phyloP scores from a whole-genome alignment of 2,329 filamentous ascomycete genomes.

The Verticillium tricorpus region DNA sequence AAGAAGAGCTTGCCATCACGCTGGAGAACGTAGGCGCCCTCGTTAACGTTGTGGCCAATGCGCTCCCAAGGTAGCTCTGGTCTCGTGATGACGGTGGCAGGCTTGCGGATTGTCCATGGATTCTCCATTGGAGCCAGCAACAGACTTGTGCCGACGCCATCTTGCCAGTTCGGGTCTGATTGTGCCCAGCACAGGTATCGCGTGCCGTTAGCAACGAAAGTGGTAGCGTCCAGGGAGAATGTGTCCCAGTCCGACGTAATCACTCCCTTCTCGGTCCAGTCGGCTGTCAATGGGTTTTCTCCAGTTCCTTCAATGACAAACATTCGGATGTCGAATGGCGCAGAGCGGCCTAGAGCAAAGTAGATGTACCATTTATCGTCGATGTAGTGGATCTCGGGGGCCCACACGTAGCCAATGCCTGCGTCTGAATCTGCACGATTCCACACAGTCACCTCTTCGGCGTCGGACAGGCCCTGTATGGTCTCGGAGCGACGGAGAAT shows the following conservation, averaged over 20 bases:
- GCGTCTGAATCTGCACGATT: slow-evolving; percentile 33
- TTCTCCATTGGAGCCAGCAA: slow-evolving; percentile 20
- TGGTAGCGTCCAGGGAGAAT: slow-evolving; percentile 23
- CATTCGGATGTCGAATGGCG: slow-evolving; percentile 14
- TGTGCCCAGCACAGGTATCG: slow-evolving; percentile 25
- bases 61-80: slow-evolving; percentile 15
- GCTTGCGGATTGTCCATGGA: slow-evolving; percentile 20
- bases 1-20: slow-evolving; percentile 14
- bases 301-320: slow-evolving; percentile 24
- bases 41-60: slow-evolving; percentile 16
- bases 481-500: slow-evolving; percentile 10
- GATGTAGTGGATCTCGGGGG: slow-evolving; percentile 49
- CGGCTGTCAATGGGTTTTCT: slow-evolving; percentile 19
- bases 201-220: slow-evolving; percentile 20
- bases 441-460: slow-evolving; percentile 21
- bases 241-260: slow-evolving; percentile 23
- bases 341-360: slow-evolving; percentile 27
- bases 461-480: slow-evolving; percentile 9
- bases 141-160: slow-evolving; percentile 14
- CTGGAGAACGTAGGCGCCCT: slow-evolving; percentile 14
- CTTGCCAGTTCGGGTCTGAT: slow-evolving; percentile 18
- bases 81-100: slow-evolving; percentile 11
- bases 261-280: slow-evolving; percentile 22
- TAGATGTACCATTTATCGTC: slow-evolving; percentile 51
- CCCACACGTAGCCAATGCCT: slow-evolving; percentile 46